Percentiles rank a stretch among this genome's conserved stretches.
Evolutionary conservation across 2,329 filamentous ascomycete species (phyloP).

Genomic region (Diaporthe sp.): DNA sequence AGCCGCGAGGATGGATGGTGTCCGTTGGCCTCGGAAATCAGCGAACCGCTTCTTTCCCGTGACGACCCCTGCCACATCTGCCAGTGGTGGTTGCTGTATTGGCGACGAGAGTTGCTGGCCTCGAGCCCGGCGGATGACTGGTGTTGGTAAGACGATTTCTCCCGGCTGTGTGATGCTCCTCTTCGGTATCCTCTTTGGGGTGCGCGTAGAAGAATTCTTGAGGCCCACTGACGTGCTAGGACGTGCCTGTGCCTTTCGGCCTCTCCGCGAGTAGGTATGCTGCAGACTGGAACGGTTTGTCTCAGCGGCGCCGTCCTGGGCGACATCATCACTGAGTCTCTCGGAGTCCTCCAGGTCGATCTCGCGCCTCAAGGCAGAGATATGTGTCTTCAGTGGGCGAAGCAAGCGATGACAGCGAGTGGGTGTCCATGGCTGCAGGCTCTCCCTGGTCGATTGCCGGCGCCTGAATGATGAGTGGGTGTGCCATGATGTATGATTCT

Average conservation of each 20-base stretch:
- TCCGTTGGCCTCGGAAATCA: slow-evolving; percentile 37
- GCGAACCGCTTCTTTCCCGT: slow-evolving; percentile 34
- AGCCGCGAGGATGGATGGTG: slow-evolving; percentile 25
- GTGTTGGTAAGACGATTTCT: slow-evolving; percentile 50
- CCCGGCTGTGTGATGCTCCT: slow-evolving; percentile 39
- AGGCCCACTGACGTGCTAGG: neutral
- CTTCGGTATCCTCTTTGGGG: slow-evolving; percentile 1
- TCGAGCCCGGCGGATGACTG: slow-evolving; percentile 50
- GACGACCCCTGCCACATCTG: neutral
- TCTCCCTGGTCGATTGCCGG: slow-evolving; percentile 19
- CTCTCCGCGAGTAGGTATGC: slow-evolving; percentile 42
- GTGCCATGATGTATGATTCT: slow-evolving; percentile 9
- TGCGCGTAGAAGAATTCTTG: neutral
- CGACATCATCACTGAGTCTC: neutral
- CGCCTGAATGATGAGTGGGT: neutral
- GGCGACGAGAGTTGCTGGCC: slow-evolving; percentile 50
- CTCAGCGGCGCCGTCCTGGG: neutral
- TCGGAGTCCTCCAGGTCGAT: slow-evolving; percentile 43
- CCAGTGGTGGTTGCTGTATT: slow-evolving; percentile 37
- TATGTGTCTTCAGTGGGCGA: slow-evolving; percentile 60
- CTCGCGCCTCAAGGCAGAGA: slow-evolving; percentile 57
- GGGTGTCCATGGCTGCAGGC: slow-evolving; percentile 59
- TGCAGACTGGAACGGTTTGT: slow-evolving; percentile 7
- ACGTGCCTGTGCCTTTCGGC: slow-evolving; percentile 23
- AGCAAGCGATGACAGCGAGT: slow-evolving; percentile 62